Evolutionary conservation across 768 basidiomycete species (phyloP).

Genomic region (Tylopilus sp.): DNA sequence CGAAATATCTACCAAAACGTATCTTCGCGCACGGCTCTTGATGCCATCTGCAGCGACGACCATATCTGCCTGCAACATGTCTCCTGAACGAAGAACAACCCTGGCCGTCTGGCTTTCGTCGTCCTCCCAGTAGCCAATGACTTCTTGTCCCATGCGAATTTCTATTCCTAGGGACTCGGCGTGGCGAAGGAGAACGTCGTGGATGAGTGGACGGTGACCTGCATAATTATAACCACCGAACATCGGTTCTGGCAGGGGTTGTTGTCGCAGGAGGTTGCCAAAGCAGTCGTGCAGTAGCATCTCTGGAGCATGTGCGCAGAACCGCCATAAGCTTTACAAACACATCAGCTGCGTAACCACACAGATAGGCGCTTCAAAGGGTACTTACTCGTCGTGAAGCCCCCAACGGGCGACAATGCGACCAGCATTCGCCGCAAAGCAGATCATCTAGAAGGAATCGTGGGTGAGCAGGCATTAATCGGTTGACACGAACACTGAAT

Average conservation of each 20-base stretch:
- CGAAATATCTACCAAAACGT: constrained; percentile 18
- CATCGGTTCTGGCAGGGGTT: constrained; percentile 9
- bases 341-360: background rate
- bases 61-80: constrained; percentile 20
- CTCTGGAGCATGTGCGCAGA: constrained; percentile 12
- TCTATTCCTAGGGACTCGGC: constrained; percentile 24
- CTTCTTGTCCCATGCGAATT: constrained; percentile 21
- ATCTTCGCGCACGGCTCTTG: constrained; percentile 20
- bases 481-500: background rate
- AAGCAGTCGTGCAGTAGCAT: constrained; percentile 16
- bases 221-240: constrained; percentile 22
- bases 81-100: constrained; percentile 15
- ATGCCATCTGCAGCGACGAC: constrained; percentile 30
- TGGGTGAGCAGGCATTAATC: background rate
- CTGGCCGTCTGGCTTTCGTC: constrained; percentile 5
- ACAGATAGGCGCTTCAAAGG: background rate
- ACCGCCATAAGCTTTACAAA: constrained; percentile 14
- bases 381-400: constrained; percentile 21
- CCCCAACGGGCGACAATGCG: constrained; percentile 29
- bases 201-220: constrained; percentile 24
- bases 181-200: constrained; percentile 15
- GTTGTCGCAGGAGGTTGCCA: constrained; percentile 21
- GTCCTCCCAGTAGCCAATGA: constrained; percentile 21
- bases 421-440: constrained; percentile 25
- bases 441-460: constrained; percentile 12